Evolutionary conservation across 2,329 filamentous ascomycete genomes (phyloP), one percentile per base, ranked within the genome.

Genomic region (Berkeleyomyces rouxiae): DNA sequence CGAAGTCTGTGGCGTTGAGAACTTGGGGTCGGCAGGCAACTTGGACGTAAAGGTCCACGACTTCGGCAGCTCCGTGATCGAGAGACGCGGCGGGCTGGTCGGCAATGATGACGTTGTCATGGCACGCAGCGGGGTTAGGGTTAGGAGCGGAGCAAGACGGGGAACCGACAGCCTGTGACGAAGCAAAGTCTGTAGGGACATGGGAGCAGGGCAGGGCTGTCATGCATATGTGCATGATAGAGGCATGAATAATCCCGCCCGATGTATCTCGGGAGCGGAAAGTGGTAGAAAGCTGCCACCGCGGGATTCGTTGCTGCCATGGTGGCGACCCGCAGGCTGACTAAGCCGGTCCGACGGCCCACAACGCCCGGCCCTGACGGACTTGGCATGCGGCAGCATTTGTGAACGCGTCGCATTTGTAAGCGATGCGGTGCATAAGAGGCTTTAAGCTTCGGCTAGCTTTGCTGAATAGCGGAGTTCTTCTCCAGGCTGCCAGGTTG

Each of bases 1-100:
- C 0, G 92, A 96, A 64, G 81, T 80, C 65, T 84, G 80, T 0
- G 93, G 90, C 0, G 90, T 95, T 13, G 90, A 85, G 70, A 88
- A 96, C 37, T 81, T 74, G 9, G 85, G 73, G 70, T 99, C 93
- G 7, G 90, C 74, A 2, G 91, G 89, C 3, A 96, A 77, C 6
- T 77, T 77, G n/a, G 79, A 78, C 13, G 82, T 84, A 69, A 84
- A 84, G 62, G 72, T 78, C 83, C 83, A 86, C 63, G 82, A 80
- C 70, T 85, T 86, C 46, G 82, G 82, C 13, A 86, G 75, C 59
- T 82, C 77, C 67, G 75, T 74, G 58, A 86, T 72, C 40, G 77
- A 73, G 1, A 55, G 51, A 3, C 33, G 33, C 11, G 11, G 6
- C 33, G 49, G 33, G 31, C 58, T 47, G 55, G 31, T 16, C 7